Conservation (phyloP, 495 filamentous ascomycete genomes). For the Xylaria telfairii region DNA sequence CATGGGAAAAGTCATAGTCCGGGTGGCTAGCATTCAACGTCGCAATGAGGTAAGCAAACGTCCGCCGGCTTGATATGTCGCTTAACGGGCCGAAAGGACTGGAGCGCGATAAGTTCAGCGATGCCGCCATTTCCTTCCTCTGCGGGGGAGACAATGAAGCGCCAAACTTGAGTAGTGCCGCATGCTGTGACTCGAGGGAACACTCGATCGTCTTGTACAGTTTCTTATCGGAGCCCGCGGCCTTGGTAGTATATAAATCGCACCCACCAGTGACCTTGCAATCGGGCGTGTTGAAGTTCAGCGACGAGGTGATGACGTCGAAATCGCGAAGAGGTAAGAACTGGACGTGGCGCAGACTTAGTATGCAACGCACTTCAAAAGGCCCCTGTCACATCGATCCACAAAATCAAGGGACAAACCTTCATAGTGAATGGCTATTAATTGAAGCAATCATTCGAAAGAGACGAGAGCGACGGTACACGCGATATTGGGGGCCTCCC, state of each 20-base stretch:
- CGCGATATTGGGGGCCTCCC: constrained; percentile 3
- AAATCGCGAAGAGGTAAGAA: constrained; percentile 90
- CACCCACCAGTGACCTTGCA: constrained; percentile 88
- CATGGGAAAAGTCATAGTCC: constrained; percentile 96
- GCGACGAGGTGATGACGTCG: constrained; percentile 83
- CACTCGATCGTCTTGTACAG: constrained; percentile 93
- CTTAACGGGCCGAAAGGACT: constrained; percentile 90
- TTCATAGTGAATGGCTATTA: constrained; percentile 21
- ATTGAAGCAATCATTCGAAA: constrained; percentile 5
- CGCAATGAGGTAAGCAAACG: constrained; percentile 94
- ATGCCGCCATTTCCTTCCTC: constrained; percentile 57
- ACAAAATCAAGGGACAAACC: not conserved
- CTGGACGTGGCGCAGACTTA: constrained; percentile 49
- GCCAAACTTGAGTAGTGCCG: constrained; percentile 80
- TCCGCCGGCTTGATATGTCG: constrained; percentile 84
- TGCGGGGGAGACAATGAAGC: constrained; percentile 82
- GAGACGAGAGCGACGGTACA: not conserved
- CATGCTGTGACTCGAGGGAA: constrained; percentile 86
- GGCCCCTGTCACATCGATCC: not conserved
- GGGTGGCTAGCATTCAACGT: constrained; percentile 97
- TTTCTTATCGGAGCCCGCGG: constrained; percentile 92
- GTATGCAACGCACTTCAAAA: not conserved
- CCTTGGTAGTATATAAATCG: constrained; percentile 97
- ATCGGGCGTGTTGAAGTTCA: constrained; percentile 93
- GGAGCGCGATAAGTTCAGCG: constrained; percentile 78